Conservation (phyloP, 1,284 basidiomycete species). For the Trametes pubescens region DNA sequence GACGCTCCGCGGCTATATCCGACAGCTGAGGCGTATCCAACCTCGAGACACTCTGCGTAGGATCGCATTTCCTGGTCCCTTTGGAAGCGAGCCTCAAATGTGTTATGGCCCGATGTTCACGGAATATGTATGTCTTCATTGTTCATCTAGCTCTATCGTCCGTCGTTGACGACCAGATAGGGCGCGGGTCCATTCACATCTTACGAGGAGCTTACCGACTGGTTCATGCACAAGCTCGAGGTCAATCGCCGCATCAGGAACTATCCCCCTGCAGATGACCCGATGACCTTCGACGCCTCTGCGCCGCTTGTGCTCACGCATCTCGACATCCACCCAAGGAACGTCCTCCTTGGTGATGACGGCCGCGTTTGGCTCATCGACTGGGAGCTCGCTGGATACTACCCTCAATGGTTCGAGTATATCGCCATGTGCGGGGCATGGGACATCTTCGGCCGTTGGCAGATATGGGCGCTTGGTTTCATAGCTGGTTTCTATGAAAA, state of each 20-base stretch:
- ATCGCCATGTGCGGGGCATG: constrained; percentile 14
- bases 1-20: constrained; percentile 39
- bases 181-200: constrained; percentile 2
- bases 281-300: constrained; percentile 14
- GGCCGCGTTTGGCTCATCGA: constrained; percentile 26
- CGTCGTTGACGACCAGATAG: neutral
- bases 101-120: constrained; percentile 13
- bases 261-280: neutral
- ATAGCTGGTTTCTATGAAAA: constrained; percentile 25
- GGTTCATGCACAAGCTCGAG: constrained; percentile 23
- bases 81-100: constrained; percentile 7
- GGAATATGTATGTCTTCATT: neutral
- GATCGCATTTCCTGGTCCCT: constrained; percentile 20
- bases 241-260: constrained; percentile 19
- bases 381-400: constrained; percentile 25
- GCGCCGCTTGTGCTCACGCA: constrained; percentile 28
- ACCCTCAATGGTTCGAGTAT: constrained; percentile 31
- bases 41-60: neutral
- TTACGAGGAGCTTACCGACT: neutral
- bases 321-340: constrained; percentile 19
- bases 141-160: neutral
- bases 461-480: constrained; percentile 13
- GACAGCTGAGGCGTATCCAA: constrained; percentile 35
- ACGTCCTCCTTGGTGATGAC: constrained; percentile 26
- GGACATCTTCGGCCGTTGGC: constrained; percentile 17